These are phyloP conservation scores for Hordeum marinum DNA, from an alignment of 176 grass and related monocot genomes.

Conservation along the genomic window DNA sequence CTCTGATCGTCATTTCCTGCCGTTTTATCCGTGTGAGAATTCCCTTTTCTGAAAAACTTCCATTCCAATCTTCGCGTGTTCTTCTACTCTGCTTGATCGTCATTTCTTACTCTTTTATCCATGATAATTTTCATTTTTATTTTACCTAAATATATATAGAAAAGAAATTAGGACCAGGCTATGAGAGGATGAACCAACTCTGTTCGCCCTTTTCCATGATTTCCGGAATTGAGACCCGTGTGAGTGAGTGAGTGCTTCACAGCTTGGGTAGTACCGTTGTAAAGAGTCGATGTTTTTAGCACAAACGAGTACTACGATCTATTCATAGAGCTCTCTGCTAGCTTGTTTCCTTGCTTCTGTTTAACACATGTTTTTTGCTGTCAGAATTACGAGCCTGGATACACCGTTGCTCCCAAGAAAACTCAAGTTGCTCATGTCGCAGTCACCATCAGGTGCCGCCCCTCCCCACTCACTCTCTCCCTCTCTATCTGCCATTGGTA, in stretches of 20 bases:
- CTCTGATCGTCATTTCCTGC: background rate
- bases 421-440: conserved; percentile 3
- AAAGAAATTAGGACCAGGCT: background rate
- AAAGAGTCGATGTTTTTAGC: background rate
- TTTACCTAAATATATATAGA: background rate
- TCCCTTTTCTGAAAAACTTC: background rate
- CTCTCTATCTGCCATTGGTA: background rate
- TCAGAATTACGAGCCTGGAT: conserved; percentile 12
- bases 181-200: background rate
- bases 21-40: background rate
- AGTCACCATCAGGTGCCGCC: conserved; percentile 7
- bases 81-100: background rate
- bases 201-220: background rate
- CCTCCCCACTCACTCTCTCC: background rate
- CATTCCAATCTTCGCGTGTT: too few species aligned
- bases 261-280: too few species aligned
- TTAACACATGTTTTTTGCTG: background rate
- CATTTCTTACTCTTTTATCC: background rate
- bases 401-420: background rate
- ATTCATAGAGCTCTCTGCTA: background rate
- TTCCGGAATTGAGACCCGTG: background rate
- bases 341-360: background rate
- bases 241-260: background rate
- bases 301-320: background rate
- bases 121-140: background rate